Base-by-base conservation (phyloP, 2,329 filamentous ascomycete species). In the Curvularia lunata region DNA sequence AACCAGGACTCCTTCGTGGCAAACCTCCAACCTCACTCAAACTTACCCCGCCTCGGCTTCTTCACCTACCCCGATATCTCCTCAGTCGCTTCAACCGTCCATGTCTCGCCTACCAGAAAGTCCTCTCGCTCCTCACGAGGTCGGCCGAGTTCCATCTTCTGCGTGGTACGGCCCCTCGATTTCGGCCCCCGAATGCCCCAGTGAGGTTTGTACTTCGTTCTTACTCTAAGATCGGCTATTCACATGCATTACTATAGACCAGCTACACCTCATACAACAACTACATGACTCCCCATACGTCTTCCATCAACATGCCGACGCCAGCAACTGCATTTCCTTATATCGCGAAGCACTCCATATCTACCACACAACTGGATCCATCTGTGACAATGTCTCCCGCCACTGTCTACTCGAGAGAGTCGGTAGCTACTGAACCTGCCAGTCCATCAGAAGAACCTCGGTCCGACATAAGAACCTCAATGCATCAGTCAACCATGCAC, bases 21-120 rank as follows among this genome's bases (percentile, higher is more conserved):
- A 70, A 30, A 64, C 57, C 50, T 56, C 69, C 28, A 73, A 72
- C 63, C 61, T 56, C 41, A 51, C 62, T 48, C 65, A 71, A 55
- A 60, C 65, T 58, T 69, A 67, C 60, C 62, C 66, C 59, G 58
- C 69, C 50, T 56, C 68, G 37, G 57, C 59, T 40, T 71, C 71
- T 13, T 74, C 73, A 13, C 69, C 71, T 30, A 48, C 63, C 42
- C 58, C 68, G 54, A 75, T 75, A 68, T 73, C 73, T 56, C 71
- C 73, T 45, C 68, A 72, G 56, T 71, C 71, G 9, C 55, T 71
- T 27, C 68, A 62, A 18, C 62, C 69, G 8, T 75, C 72, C 64
- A 67, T 72, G 56, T 65, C 68, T 52, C 69, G 63, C 59, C 57
- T 69, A 46, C 65, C 70, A 52, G 67, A 72, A 50, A 68, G 59